A percentile compares a stretch with the other conserved stretches of the same genome.
phyloP scores from a whole-genome alignment of 2,329 filamentous ascomycete genomes.

The Diaporthe sp. region DNA sequence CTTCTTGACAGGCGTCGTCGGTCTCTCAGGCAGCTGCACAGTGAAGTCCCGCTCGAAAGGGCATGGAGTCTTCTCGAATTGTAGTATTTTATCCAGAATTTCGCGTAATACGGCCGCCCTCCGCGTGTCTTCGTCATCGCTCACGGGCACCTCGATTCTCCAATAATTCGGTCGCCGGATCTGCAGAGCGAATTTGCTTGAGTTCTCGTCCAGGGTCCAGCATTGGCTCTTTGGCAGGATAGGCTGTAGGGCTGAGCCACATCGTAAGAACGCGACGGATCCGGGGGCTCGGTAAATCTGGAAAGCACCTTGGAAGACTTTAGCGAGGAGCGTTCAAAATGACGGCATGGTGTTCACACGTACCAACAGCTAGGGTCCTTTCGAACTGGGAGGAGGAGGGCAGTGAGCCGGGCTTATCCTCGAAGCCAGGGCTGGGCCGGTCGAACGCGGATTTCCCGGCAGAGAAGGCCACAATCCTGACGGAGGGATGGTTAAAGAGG shows the following conservation, averaged over 20 bases:
- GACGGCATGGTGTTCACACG: constrained; percentile 44
- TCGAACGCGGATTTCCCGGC: constrained; percentile 49
- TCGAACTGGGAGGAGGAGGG: constrained; percentile 84
- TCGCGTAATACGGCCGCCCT: constrained; percentile 77
- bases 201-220: constrained; percentile 90
- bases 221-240: constrained; percentile 92
- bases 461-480: constrained; percentile 75
- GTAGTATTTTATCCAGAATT: constrained; percentile 79
- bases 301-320: constrained; percentile 61
- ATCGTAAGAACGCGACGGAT: constrained; percentile 89
- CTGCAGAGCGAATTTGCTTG: constrained; percentile 86
- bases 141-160: constrained; percentile 86
- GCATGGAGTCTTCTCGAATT: constrained; percentile 90
- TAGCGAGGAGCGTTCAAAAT: neutral
- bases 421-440: constrained; percentile 48
- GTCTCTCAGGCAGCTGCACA: constrained; percentile 79
- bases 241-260: constrained; percentile 84
- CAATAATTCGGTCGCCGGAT: constrained; percentile 89
- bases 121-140: constrained; percentile 72
- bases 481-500: constrained; percentile 80
- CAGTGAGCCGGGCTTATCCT: constrained; percentile 73
- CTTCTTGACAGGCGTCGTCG: constrained; percentile 75
- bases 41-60: constrained; percentile 86
- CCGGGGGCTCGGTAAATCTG: constrained; percentile 89
- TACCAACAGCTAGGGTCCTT: constrained; percentile 84